phyloP scores from a whole-genome alignment of 192 early-diverging fungal species.

The Oehlia diaphana region DNA sequence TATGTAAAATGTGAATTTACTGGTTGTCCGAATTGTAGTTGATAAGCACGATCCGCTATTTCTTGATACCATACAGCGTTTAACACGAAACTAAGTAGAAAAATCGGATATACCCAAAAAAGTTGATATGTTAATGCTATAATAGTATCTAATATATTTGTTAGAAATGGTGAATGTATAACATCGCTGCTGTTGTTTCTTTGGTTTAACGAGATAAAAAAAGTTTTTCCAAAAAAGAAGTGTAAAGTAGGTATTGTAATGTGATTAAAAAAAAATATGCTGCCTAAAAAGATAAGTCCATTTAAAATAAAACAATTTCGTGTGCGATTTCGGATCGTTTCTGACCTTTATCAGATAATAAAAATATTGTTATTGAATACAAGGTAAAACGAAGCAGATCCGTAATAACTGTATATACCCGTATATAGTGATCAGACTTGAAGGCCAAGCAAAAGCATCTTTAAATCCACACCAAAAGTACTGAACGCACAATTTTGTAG shows the following conservation, averaged over 20 bases:
- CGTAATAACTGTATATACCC: slow-evolving; percentile 34
- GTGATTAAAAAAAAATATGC: slow-evolving; percentile 47
- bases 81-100: slow-evolving; percentile 49
- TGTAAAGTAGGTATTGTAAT: slow-evolving; percentile 34
- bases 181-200: not conserved
- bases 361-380: slow-evolving; percentile 44
- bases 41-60: slow-evolving; percentile 54
- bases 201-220: not conserved
- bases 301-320: slow-evolving; percentile 52
- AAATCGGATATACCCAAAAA: slow-evolving; percentile 62
- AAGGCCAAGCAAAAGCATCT: slow-evolving; percentile 48
- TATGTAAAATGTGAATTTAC: slow-evolving; percentile 34
- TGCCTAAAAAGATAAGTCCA: slow-evolving; percentile 54
- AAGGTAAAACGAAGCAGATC: not conserved
- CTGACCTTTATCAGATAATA: slow-evolving; percentile 38
- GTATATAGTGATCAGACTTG: slow-evolving; percentile 49
- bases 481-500: not conserved
- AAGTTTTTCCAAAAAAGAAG: slow-evolving; percentile 5
- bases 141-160: slow-evolving; percentile 21
- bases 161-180: slow-evolving; percentile 18
- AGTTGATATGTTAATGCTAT: slow-evolving; percentile 38
- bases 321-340: slow-evolving; percentile 40
- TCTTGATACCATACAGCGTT: slow-evolving; percentile 57
- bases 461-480: slow-evolving; percentile 24
- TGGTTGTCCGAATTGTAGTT: slow-evolving; percentile 45